phyloP scores from a whole-genome alignment of 495 filamentous ascomycete species.

The Glarea lozoyensis region DNA sequence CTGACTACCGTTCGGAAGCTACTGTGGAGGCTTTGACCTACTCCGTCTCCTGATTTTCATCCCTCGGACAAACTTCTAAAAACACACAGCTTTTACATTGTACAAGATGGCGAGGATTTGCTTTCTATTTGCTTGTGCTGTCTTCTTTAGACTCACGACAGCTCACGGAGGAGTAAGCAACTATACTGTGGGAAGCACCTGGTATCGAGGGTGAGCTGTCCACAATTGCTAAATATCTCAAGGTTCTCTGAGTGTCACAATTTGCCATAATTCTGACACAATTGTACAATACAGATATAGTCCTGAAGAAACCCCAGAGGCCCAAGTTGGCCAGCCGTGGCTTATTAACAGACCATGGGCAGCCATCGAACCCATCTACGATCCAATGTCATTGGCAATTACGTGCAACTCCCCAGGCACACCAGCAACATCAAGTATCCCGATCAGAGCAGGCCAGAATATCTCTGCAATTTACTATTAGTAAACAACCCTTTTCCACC shows the following conservation, averaged over 20 bases:
- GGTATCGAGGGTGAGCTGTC: constrained; percentile 37
- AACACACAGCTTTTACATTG: neutral
- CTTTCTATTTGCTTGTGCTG: neutral
- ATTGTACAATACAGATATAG: constrained; percentile 24
- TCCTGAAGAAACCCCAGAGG: constrained; percentile 24
- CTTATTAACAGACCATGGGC: constrained; percentile 35
- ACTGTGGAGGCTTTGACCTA: too few species aligned
- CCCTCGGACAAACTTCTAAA: too few species aligned
- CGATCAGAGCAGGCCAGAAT: constrained; percentile 31
- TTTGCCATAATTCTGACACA: neutral
- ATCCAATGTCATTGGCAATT: constrained; percentile 24
- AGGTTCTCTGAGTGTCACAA: neutral
- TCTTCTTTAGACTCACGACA: constrained; percentile 14
- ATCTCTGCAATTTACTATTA: constrained; percentile 40
- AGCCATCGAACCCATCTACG: constrained; percentile 36
- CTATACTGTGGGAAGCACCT: constrained; percentile 38
- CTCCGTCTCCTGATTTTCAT: too few species aligned
- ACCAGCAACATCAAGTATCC: constrained; percentile 32
- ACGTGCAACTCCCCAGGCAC: constrained; percentile 36
- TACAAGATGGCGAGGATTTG: neutral
- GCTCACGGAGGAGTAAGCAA: constrained; percentile 38
- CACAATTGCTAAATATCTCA: neutral
- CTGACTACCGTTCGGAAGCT: too few species aligned
- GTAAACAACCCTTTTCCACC: too few species aligned
- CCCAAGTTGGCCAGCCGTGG: constrained; percentile 33